Evolutionary conservation across 1,284 basidiomycete genomes (phyloP).

Genomic region (Austroboletus niveus): DNA sequence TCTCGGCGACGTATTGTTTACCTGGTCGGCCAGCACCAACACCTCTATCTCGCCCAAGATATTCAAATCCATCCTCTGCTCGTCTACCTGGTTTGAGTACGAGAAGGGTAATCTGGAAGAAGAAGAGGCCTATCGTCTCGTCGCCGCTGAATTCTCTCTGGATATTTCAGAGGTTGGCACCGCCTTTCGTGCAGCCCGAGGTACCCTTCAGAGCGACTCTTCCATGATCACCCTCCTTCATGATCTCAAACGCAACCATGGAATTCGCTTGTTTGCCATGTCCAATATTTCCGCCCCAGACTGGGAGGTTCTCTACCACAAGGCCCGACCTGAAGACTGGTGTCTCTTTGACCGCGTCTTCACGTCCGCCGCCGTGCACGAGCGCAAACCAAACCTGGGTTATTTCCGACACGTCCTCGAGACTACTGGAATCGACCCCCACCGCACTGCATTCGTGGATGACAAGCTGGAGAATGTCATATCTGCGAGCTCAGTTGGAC

Average conservation of each 20-base stretch:
- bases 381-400: slow-evolving; percentile 26
- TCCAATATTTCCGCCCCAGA: slow-evolving; percentile 23
- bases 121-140: slow-evolving; percentile 10
- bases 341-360: slow-evolving; percentile 24
- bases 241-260: slow-evolving; percentile 7
- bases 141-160: slow-evolving; percentile 16
- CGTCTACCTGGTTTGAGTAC: slow-evolving; percentile 23
- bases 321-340: slow-evolving; percentile 16
- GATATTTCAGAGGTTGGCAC: slow-evolving; percentile 11
- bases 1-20: slow-evolving; percentile 25
- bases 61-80: slow-evolving; percentile 14
- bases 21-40: slow-evolving; percentile 18
- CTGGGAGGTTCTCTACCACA: slow-evolving; percentile 19
- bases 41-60: slow-evolving; percentile 16
- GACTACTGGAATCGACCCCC: slow-evolving; percentile 17
- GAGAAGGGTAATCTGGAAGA: slow-evolving; percentile 22
- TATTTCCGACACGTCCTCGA: slow-evolving; percentile 19
- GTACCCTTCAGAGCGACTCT: slow-evolving; percentile 11
- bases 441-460: slow-evolving; percentile 22
- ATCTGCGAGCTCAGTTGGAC: slow-evolving; percentile 19
- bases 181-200: slow-evolving; percentile 8
- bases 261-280: slow-evolving; percentile 22
- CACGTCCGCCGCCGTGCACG: slow-evolving; percentile 17
- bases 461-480: slow-evolving; percentile 24
- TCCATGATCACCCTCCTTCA: slow-evolving; percentile 17